A percentile compares a stretch with the other conserved stretches of the same genome.
Evolutionary conservation across 2,329 filamentous ascomycete genomes (phyloP).

Genomic region (Apiospora hydei): DNA sequence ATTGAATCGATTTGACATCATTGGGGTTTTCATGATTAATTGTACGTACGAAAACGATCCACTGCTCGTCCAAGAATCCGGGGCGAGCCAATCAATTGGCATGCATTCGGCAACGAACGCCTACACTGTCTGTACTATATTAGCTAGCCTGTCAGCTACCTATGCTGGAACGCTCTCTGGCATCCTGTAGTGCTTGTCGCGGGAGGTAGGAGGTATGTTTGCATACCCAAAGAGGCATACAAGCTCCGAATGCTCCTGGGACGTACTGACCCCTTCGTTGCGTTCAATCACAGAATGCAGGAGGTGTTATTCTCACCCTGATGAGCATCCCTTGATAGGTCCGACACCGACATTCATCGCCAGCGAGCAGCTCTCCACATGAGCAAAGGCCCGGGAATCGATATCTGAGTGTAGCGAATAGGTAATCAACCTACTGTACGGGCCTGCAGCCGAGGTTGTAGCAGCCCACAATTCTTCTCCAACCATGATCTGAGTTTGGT

Average conservation of each 20-base stretch:
- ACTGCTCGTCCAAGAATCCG: neutral
- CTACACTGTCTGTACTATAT: neutral
- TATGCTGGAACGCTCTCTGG: neutral
- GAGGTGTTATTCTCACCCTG: neutral
- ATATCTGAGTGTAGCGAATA: neutral
- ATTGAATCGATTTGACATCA: neutral
- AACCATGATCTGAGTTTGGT: constrained; percentile 19
- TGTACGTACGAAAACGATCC: neutral
- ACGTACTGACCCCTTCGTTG: neutral
- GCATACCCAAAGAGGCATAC: neutral
- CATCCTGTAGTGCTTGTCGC: no score
- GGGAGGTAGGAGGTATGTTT: no score
- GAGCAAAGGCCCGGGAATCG: neutral
- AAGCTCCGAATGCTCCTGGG: neutral
- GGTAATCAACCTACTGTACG: neutral
- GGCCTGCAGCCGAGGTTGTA: constrained; percentile 13
- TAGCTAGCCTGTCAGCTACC: neutral
- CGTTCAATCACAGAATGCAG: neutral
- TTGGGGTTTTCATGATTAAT: neutral
- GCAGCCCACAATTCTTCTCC: constrained; percentile 9
- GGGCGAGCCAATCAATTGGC: constrained; percentile 21
- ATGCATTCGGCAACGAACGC: neutral
- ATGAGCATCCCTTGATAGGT: neutral
- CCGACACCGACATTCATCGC: neutral
- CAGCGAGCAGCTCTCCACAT: neutral